phyloP scores from a whole-genome alignment of 1,284 basidiomycete genomes.

The Heterobasidion annosum region DNA sequence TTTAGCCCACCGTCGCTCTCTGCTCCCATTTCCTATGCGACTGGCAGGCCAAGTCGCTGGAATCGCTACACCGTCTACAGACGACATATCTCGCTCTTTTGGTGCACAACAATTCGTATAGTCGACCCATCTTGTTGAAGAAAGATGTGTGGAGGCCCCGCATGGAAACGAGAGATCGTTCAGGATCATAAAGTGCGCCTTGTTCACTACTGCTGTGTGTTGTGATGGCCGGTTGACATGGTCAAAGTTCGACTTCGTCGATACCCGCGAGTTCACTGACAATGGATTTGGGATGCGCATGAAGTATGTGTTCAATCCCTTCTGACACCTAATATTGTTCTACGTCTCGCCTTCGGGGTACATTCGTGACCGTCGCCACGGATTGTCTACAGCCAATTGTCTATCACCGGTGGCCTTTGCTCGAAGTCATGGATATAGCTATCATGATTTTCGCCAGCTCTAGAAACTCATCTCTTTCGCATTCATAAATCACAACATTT shows the following conservation, averaged over 20 bases:
- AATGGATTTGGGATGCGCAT: slow-evolving; percentile 80
- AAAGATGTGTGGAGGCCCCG: slow-evolving; percentile 66
- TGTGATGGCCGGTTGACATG: slow-evolving; percentile 2
- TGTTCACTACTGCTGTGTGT: not conserved
- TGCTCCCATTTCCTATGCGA: slow-evolving; percentile 33
- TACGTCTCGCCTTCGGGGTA: not conserved
- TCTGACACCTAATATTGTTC: not conserved
- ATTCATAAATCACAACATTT: too few species aligned
- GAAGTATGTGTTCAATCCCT: slow-evolving; percentile 47
- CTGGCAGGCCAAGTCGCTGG: slow-evolving; percentile 52
- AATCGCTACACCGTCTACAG: slow-evolving; percentile 18
- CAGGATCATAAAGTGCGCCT: slow-evolving; percentile 87
- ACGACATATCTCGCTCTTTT: slow-evolving; percentile 20
- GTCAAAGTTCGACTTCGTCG: slow-evolving; percentile 91
- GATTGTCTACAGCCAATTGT: not conserved
- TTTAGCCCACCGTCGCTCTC: slow-evolving; percentile 4
- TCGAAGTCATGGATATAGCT: too few species aligned
- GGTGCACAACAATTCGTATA: slow-evolving; percentile 13
- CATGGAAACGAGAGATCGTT: slow-evolving; percentile 96
- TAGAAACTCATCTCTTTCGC: too few species aligned
- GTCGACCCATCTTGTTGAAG: not conserved
- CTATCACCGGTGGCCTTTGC: too few species aligned
- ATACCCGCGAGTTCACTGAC: slow-evolving; percentile 87
- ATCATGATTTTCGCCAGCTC: too few species aligned
- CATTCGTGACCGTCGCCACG: not conserved